A percentile compares a stretch with the other conserved stretches of the same genome.
Evolutionary conservation across 2,329 filamentous ascomycete genomes (phyloP).

Genomic region (Thelonectria blattea): DNA sequence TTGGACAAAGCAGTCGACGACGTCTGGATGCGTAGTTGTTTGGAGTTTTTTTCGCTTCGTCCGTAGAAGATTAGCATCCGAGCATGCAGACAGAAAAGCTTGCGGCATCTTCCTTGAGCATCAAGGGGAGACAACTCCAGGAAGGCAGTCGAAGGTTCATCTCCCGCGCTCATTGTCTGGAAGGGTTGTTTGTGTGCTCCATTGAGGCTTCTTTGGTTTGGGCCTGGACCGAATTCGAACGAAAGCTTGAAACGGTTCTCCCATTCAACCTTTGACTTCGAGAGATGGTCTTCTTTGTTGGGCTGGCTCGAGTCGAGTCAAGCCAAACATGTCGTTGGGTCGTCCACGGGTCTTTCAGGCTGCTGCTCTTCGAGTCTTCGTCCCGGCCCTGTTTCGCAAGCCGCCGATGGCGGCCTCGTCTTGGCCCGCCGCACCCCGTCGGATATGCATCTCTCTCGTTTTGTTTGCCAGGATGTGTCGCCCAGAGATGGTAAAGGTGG

Average conservation of each 20-base stretch:
- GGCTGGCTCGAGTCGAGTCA: background rate
- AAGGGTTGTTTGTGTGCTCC: slow-evolving; percentile 1
- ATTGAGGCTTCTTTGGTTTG: slow-evolving; percentile 10
- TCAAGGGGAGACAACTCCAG: background rate
- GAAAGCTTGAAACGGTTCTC: background rate
- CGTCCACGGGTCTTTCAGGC: background rate
- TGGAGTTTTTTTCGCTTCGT: background rate
- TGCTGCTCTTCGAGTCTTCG: background rate
- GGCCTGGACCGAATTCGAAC: slow-evolving; percentile 8
- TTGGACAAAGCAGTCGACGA: background rate
- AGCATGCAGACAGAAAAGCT: background rate
- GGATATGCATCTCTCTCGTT: background rate
- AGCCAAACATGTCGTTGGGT: background rate
- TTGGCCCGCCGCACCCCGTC: slow-evolving; percentile 5
- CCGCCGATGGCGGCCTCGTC: background rate
- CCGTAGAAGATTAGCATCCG: background rate
- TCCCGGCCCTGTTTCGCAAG: background rate
- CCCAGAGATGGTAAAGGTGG: background rate
- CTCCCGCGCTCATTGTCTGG: slow-evolving; percentile 2
- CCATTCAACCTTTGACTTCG: background rate
- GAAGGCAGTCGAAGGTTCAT: background rate
- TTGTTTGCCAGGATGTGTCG: background rate
- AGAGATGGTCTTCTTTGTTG: background rate
- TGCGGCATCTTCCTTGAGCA: slow-evolving; percentile 9
- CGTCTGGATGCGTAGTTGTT: no score